These are phyloP conservation scores for Apiospora phragmitis DNA, from an alignment of 2,329 filamentous ascomycete genomes.

Conservation along the genomic window DNA sequence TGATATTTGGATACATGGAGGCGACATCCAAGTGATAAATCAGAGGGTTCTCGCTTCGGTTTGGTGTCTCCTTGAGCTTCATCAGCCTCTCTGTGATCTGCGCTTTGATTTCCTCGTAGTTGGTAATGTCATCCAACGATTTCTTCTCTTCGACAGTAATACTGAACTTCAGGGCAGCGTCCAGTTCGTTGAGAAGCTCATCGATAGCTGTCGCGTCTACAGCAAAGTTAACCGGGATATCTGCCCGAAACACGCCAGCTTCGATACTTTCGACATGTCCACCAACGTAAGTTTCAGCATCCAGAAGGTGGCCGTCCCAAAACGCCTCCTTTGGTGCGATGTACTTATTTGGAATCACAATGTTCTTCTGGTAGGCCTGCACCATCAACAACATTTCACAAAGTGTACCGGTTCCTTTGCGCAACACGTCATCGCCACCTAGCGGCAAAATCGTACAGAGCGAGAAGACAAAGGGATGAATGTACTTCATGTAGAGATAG, in stretches of 20 bases:
- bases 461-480: slow-evolving; percentile 99
- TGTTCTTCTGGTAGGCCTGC: slow-evolving; percentile 88
- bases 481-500: slow-evolving; percentile 99
- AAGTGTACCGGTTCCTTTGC: slow-evolving; percentile 97
- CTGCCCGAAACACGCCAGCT: slow-evolving; percentile 91
- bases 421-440: slow-evolving; percentile 85
- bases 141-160: slow-evolving; percentile 84
- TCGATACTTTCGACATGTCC: slow-evolving; percentile 99
- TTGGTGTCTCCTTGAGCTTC: slow-evolving; percentile 77
- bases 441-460: slow-evolving; percentile 94
- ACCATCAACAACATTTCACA: slow-evolving; percentile 99
- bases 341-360: slow-evolving; percentile 95
- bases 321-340: slow-evolving; percentile 88
- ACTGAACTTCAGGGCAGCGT: slow-evolving; percentile 86
- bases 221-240: slow-evolving; percentile 92
- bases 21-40: slow-evolving; percentile 99
- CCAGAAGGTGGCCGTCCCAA: slow-evolving; percentile 93
- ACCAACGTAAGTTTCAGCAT: slow-evolving; percentile 97
- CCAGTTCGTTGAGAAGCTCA: slow-evolving; percentile 81
- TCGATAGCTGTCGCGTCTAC: slow-evolving; percentile 89
- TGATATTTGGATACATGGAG: slow-evolving; percentile 99
- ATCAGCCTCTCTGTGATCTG: slow-evolving; percentile 75
- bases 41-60: slow-evolving; percentile 79
- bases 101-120: slow-evolving; percentile 81
- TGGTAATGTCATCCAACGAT: slow-evolving; percentile 73